Evolutionary conservation across 2,329 filamentous ascomycete species (phyloP).

Genomic region (Rhynchosporium agropyri): DNA sequence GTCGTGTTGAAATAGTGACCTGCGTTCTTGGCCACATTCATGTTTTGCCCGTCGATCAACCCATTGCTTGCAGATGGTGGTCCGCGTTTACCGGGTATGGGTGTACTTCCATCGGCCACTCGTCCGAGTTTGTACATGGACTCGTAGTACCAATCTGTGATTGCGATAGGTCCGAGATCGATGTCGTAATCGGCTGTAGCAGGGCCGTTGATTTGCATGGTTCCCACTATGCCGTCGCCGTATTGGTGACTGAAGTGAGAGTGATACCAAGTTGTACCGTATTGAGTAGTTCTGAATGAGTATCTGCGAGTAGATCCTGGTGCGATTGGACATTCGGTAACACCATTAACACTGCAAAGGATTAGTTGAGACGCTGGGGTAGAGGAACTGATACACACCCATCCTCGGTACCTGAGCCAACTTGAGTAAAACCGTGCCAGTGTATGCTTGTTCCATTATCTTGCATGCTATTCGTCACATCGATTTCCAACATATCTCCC

Average conservation of each 20-base stretch:
- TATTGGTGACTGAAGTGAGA: constrained; percentile 52
- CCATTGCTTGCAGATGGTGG: constrained; percentile 35
- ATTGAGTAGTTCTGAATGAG: constrained; percentile 34
- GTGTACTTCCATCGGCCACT: not conserved
- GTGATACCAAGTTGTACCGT: constrained; percentile 62
- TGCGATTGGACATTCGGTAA: constrained; percentile 67
- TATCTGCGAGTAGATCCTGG: constrained; percentile 44
- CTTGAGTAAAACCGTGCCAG: constrained; percentile 52
- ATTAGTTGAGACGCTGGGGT: constrained; percentile 45
- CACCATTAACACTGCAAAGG: constrained; percentile 48
- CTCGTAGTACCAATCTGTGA: constrained; percentile 25
- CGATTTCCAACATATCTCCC: constrained; percentile 55
- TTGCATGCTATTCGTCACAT: constrained; percentile 63
- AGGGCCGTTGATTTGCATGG: constrained; percentile 62
- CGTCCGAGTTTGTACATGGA: constrained; percentile 37
- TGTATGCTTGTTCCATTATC: constrained; percentile 54
- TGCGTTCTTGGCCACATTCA: constrained; percentile 18
- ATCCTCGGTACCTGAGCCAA: constrained; percentile 48
- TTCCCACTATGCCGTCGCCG: constrained; percentile 59
- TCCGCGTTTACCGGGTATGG: constrained; percentile 25
- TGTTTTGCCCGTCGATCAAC: constrained; percentile 32
- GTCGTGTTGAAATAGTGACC: constrained; percentile 41
- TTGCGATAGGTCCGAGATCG: constrained; percentile 55
- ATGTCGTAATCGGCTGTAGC: constrained; percentile 59
- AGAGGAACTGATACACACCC: constrained; percentile 41